Base-by-base conservation (phyloP, 805 yeast species). In the Ogataea minuta region DNA sequence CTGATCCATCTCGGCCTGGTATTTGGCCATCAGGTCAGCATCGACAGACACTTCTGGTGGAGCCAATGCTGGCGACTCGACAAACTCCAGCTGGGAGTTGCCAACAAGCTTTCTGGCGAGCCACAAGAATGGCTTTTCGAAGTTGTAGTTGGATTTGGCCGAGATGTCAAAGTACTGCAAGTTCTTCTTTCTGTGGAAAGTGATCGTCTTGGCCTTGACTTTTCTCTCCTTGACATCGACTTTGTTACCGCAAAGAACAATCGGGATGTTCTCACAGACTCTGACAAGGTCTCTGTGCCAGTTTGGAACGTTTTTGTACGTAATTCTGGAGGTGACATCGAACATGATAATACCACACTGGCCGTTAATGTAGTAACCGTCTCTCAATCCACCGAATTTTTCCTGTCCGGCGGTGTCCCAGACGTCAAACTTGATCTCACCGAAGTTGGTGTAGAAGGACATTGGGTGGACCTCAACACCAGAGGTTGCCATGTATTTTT, bases 361-460 rank as follows among this genome's bases (percentile, higher is more conserved):
- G 65, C 99, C 99, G 69, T 93, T 91, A 70, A 93, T 93, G 75
- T 93, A 93, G 77, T 93, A 93, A 66, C 99, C 99, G 65, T 93
- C 99, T 79, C 99, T 90, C 64, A 93, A 78, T 60, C 99, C 99
- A 71, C 99, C 99, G 59, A 93, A 93, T 75, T 93, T 93, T 75
- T 93, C 99, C 77, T 93, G 99, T 52, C 99, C 99, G 44, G 99
- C 99, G 41, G 99, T 93, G 71, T 93, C 99, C 99, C 99, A 93
- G 61, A 93, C 97, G 67, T 93, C 97, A 71, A 93, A 93, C 71
- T 87, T 91, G 74, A 93, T 88, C 73, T 91, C 96, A 74, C 99
- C 99, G 64, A 73, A 93, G 77, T 91, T 91, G 67, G 99, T 93
- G 84, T 80, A 87, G 83, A 93, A 93, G 32, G 93, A 88, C 70